Percentiles rank a stretch among this genome's conserved stretches.
Evolutionary conservation across 441 rosid species (phyloP).

Genomic region (Pelargonium fulgidum): DNA sequence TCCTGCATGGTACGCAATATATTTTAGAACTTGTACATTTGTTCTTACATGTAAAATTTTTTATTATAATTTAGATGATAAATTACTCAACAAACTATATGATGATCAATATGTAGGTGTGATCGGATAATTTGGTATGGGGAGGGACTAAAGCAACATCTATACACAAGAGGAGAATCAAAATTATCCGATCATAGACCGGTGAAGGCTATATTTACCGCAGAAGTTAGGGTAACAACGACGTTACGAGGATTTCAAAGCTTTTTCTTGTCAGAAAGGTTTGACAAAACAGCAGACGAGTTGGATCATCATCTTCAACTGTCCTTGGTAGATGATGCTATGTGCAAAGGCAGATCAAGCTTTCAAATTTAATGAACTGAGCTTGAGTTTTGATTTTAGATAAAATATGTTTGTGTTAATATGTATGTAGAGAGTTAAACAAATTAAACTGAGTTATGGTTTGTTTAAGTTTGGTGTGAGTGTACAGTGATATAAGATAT

Average conservation of each 20-base stretch:
- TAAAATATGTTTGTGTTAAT: neutral
- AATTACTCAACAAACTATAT: neutral
- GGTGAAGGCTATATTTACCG: conserved; percentile 50
- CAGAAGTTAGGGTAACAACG: conserved; percentile 34
- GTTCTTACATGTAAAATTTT: neutral
- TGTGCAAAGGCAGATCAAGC: conserved; percentile 32
- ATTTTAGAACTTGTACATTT: too few species aligned
- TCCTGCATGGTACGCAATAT: conserved; percentile 70
- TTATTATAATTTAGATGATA: neutral
- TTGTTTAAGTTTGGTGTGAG: conserved; percentile 16
- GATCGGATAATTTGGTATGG: conserved; percentile 69
- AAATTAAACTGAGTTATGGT: too few species aligned
- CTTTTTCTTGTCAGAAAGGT: conserved; percentile 51
- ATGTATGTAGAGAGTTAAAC: neutral
- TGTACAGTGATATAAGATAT: conserved; percentile 13
- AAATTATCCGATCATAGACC: conserved; percentile 70
- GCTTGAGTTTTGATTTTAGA: neutral
- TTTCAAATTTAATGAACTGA: conserved; percentile 20
- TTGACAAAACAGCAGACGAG: conserved; percentile 30
- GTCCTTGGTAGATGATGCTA: conserved; percentile 28
- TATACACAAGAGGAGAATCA: conserved; percentile 52
- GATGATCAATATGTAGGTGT: conserved; percentile 34
- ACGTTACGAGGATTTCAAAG: conserved; percentile 31
- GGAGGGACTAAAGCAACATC: conserved; percentile 47
- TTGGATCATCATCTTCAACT: conserved; percentile 18